Percentiles rank a stretch among this genome's conserved stretches.
Conservation (phyloP, 345 rosid species). For the Eutrema yunnanense region DNA sequence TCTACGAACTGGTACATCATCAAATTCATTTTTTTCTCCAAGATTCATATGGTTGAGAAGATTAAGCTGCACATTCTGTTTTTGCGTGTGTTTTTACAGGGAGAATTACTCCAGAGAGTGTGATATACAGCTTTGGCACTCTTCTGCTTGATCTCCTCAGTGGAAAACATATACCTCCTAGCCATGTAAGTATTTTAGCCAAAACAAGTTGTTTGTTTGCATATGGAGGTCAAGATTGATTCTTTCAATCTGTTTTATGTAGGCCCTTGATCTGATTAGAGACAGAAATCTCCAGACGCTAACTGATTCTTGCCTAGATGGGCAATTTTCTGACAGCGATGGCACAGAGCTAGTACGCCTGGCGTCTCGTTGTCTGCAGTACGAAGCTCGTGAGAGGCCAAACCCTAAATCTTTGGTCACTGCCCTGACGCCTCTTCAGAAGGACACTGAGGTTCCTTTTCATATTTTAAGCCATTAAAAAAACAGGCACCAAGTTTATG, state of each 20-base stretch:
- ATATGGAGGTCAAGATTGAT: neutral
- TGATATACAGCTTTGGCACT: constrained; percentile 92
- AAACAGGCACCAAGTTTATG: neutral
- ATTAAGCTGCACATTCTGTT: neutral
- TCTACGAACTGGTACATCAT: constrained; percentile 68
- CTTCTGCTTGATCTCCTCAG: constrained; percentile 94
- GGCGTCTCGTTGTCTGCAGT: constrained; percentile 87
- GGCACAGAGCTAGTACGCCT: constrained; percentile 88
- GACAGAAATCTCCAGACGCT: constrained; percentile 88
- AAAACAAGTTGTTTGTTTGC: neutral
- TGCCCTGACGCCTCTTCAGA: constrained; percentile 85
- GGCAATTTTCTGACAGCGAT: constrained; percentile 86
- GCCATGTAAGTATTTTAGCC: constrained; percentile 61
- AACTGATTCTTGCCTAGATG: constrained; percentile 96
- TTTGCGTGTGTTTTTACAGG: constrained; percentile 38
- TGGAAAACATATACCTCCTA: constrained; percentile 97
- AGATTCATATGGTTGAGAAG: neutral
- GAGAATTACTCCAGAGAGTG: constrained; percentile 95
- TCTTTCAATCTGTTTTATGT: constrained; percentile 6
- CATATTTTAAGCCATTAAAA: neutral
- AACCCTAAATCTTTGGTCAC: constrained; percentile 76
- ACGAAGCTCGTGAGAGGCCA: constrained; percentile 95
- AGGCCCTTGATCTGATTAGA: constrained; percentile 95
- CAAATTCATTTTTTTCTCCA: neutral
- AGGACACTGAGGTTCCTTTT: constrained; percentile 67